Conservation (phyloP, 768 basidiomycete species). For the Russula dissimulans region DNA sequence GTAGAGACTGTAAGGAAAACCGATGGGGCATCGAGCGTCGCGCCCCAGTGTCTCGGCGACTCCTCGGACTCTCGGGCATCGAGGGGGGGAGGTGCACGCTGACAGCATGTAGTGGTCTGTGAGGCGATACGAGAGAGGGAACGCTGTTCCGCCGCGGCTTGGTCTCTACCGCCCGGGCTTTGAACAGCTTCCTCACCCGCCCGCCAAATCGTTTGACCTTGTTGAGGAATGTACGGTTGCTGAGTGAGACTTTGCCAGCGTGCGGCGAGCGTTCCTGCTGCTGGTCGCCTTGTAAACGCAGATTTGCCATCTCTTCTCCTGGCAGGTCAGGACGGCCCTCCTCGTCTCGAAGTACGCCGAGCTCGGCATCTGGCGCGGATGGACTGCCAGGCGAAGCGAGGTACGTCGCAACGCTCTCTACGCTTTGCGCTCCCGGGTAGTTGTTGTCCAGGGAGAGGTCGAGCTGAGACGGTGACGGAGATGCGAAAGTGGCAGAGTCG, state of each 20-base stretch:
- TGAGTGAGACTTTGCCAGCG: not conserved
- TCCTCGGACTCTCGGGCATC: constrained; percentile 1
- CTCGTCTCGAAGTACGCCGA: not conserved
- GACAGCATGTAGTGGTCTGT: not conserved
- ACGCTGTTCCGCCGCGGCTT: constrained; percentile 2
- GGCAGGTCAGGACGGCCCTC: not conserved
- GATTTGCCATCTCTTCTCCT: not conserved
- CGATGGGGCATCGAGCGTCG: constrained; percentile 2
- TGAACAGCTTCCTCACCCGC: constrained; percentile 15
- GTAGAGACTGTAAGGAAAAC: constrained; percentile 16
- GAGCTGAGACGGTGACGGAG: constrained; percentile 15
- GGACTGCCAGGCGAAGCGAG: constrained; percentile 1
- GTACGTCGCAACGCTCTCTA: constrained; percentile 4
- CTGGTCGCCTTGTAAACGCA: not conserved
- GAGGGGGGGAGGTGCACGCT: constrained; percentile 4
- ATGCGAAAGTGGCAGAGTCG: constrained; percentile 9
- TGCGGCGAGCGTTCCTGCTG: not conserved
- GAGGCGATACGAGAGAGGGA: constrained; percentile 1
- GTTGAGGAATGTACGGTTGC: constrained; percentile 13
- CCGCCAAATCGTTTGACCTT: constrained; percentile 16
- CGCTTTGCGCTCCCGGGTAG: not conserved
- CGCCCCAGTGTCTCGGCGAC: not conserved
- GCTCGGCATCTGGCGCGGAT: not conserved
- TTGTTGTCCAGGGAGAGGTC: constrained; percentile 12
- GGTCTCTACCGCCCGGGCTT: constrained; percentile 1